These are phyloP conservation scores for Ilex paraguariensis DNA, from an alignment of 305 asterid genomes.

Conservation along the genomic window DNA sequence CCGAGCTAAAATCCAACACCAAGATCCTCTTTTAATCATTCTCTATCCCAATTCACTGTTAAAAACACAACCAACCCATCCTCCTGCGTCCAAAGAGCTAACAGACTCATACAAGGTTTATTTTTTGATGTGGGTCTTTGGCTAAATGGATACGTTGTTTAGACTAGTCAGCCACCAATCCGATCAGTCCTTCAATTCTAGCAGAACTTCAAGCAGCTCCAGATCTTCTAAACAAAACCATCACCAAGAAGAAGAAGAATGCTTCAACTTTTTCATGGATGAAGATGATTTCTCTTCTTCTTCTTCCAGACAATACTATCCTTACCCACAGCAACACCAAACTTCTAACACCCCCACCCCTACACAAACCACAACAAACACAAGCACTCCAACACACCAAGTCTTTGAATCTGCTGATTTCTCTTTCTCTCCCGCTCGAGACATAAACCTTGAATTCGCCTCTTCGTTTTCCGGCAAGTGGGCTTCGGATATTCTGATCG, in stretches of 20 bases:
- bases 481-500: constrained; percentile 71
- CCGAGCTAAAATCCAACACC: constrained; percentile 38
- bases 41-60: constrained; percentile 14
- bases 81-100: neutral
- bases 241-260: constrained; percentile 62
- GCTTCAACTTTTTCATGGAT: constrained; percentile 98
- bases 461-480: constrained; percentile 43
- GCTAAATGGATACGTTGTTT: constrained; percentile 93
- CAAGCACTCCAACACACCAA: constrained; percentile 28
- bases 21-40: constrained; percentile 29
- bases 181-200: constrained; percentile 72
- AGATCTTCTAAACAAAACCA: constrained; percentile 55
- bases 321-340: constrained; percentile 3
- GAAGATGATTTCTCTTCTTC: constrained; percentile 88
- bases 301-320: constrained; percentile 48
- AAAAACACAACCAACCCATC: constrained; percentile 30
- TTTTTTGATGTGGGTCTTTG: constrained; percentile 44
- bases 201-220: constrained; percentile 74
- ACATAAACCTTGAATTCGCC: constrained; percentile 50
- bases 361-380: constrained; percentile 10
- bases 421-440: constrained; percentile 40
- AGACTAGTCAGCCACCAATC: constrained; percentile 78
- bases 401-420: constrained; percentile 28
- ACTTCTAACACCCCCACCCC: neutral
- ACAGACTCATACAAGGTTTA: neutral